A percentile compares a stretch with the other conserved stretches of the same genome.
phyloP scores from a whole-genome alignment of 2,329 filamentous ascomycete genomes.

The Zelopaecilomyces penicillatus region DNA sequence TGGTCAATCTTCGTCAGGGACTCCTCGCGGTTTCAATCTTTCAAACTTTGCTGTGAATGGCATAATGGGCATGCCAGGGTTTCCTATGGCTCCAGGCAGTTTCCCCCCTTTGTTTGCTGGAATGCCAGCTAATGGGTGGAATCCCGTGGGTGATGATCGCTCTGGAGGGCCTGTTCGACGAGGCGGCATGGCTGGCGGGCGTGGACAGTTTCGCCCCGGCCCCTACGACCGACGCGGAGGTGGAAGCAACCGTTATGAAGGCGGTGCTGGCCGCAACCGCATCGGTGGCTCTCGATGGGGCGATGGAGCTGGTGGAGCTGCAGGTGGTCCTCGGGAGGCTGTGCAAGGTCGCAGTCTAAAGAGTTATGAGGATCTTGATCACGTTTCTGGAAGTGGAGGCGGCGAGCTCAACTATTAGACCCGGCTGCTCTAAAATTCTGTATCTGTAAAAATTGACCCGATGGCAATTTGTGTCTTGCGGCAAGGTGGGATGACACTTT shows the following conservation, averaged over 20 bases:
- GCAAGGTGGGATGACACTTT: too few species aligned
- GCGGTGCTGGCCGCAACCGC: constrained; percentile 38
- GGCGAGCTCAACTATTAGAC: constrained; percentile 86
- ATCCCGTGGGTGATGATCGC: constrained; percentile 45
- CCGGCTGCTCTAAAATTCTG: not conserved
- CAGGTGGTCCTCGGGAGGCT: constrained; percentile 80
- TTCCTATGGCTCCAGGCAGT: constrained; percentile 41
- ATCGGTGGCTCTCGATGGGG: constrained; percentile 55
- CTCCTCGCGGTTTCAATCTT: constrained; percentile 85
- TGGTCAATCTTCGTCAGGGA: constrained; percentile 68
- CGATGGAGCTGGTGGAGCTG: constrained; percentile 66
- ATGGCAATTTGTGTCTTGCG: too few species aligned
- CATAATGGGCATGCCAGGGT: constrained; percentile 52
- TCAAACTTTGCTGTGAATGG: constrained; percentile 57
- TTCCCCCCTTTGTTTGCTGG: constrained; percentile 49
- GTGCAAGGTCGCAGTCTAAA: constrained; percentile 88
- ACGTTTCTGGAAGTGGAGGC: constrained; percentile 61
- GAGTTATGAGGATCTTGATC: constrained; percentile 96
- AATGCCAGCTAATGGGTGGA: constrained; percentile 42
- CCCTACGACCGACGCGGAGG: constrained; percentile 66
- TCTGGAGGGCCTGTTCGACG: constrained; percentile 61
- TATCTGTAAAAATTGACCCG: not conserved
- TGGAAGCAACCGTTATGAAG: constrained; percentile 46
- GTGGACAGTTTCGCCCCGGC: constrained; percentile 54
- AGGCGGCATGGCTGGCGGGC: constrained; percentile 45